Conservation (phyloP, 306 rosid genomes). For the Malus orientalis region DNA sequence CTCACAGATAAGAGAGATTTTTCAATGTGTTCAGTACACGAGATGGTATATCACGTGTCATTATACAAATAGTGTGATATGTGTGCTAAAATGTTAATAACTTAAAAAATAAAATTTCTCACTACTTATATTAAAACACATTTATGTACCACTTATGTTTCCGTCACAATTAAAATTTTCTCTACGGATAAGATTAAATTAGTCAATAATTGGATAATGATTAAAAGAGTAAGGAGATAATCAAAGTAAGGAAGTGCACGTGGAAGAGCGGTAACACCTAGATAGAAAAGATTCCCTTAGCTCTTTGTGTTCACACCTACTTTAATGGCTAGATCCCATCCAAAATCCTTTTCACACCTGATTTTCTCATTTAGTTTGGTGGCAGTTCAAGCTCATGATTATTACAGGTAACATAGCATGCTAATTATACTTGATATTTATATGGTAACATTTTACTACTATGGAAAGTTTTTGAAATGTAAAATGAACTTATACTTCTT, state of each 20-base stretch:
- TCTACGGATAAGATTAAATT: not conserved
- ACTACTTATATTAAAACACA: no score
- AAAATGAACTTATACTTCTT: no score
- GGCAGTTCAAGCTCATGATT: not conserved
- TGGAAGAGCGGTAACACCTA: constrained; percentile 13
- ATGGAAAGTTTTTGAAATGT: no score
- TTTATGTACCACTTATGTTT: no score
- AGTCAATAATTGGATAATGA: constrained; percentile 11
- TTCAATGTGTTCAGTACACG: no score
- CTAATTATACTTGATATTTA: not conserved
- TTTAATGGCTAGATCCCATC: constrained; percentile 11
- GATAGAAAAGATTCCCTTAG: constrained; percentile 26
- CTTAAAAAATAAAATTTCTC: no score
- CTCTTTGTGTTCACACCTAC: constrained; percentile 49
- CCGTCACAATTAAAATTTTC: no score
- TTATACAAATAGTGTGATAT: no score
- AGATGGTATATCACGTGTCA: no score
- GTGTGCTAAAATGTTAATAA: no score
- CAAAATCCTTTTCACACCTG: constrained; percentile 35
- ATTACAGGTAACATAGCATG: no score
- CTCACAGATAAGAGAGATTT: not conserved
- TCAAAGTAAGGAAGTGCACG: constrained; percentile 13
- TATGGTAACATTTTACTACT: no score
- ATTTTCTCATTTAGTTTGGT: not conserved
- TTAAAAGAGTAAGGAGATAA: not conserved